These are phyloP conservation scores for Gossypium arboreum DNA, from an alignment of 345 rosid species.

Conservation along the genomic window DNA sequence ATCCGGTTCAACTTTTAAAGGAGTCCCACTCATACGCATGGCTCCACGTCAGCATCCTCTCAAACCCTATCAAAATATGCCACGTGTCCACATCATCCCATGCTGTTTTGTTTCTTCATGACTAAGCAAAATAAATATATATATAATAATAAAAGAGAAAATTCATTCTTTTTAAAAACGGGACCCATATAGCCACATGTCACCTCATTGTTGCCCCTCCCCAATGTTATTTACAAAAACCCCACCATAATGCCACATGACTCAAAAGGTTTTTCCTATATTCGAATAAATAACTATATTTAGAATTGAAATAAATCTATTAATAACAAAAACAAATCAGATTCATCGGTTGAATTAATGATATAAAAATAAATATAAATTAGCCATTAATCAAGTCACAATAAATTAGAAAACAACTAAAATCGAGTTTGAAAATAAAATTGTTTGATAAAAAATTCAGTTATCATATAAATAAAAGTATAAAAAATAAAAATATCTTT, in stretches of 20 bases:
- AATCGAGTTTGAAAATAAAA: fast-evolving
- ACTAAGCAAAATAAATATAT: constrained; percentile 23
- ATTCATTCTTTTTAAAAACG: background rate
- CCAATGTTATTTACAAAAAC: constrained; percentile 15
- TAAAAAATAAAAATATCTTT: too few relatives aligned
- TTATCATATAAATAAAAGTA: too few relatives aligned
- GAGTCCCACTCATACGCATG: constrained; percentile 8
- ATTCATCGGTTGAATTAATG: too few relatives aligned
- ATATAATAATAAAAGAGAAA: background rate
- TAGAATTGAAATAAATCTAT: too few relatives aligned
- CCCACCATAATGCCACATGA: constrained; percentile 49
- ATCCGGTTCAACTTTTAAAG: background rate
- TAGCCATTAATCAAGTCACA: too few relatives aligned
- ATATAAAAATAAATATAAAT: too few relatives aligned
- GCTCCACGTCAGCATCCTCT: constrained; percentile 19
- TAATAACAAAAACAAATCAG: too few relatives aligned
- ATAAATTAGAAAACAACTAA: too few relatives aligned
- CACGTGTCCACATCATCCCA: constrained; percentile 7
- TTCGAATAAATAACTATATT: too few relatives aligned
- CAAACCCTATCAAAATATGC: background rate
- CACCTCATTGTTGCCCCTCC: constrained; percentile 6
- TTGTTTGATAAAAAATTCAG: fast-evolving
- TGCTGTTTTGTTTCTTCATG: constrained; percentile 36
- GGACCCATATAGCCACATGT: constrained; percentile 22
- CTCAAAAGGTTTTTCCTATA: constrained; percentile 34